phyloP scores from a whole-genome alignment of 768 basidiomycete genomes.

The Termitomyces sp. region DNA sequence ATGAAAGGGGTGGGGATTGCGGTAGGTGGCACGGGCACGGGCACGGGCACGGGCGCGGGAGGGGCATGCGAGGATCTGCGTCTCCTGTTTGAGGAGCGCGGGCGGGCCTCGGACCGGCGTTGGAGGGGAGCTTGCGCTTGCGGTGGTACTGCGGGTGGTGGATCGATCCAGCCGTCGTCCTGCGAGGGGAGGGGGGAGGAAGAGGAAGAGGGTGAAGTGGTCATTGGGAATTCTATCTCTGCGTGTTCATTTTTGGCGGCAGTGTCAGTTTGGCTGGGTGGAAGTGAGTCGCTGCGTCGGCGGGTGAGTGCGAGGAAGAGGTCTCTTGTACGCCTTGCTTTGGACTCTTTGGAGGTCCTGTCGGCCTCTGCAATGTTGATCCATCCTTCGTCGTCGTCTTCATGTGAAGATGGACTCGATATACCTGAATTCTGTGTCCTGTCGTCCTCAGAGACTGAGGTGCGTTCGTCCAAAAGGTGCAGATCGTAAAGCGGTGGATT shows the following conservation, averaged over 20 bases:
- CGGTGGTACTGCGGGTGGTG: slow-evolving; percentile 9
- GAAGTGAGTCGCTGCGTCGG: slow-evolving; percentile 34
- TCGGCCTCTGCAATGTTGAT: slow-evolving; percentile 27
- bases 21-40: background rate
- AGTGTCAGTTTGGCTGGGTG: slow-evolving; percentile 20
- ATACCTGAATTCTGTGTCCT: slow-evolving; percentile 25
- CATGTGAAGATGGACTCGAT: slow-evolving; percentile 26
- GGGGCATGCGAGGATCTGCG: slow-evolving; percentile 15
- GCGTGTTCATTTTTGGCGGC: slow-evolving; percentile 8
- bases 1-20: slow-evolving; percentile 5
- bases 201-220: slow-evolving; percentile 21
- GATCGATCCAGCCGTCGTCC: slow-evolving; percentile 38
- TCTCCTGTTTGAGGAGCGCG: slow-evolving; percentile 13
- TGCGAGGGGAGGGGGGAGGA: slow-evolving; percentile 20
- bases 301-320: slow-evolving; percentile 37
- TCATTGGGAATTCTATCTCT: slow-evolving; percentile 7
- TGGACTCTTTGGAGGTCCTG: slow-evolving; percentile 20
- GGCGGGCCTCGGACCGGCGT: slow-evolving; percentile 10
- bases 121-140: background rate
- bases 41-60: background rate
- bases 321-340: slow-evolving; percentile 36
- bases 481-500: slow-evolving; percentile 28
- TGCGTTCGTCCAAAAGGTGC: slow-evolving; percentile 26
- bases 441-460: slow-evolving; percentile 36
- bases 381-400: slow-evolving; percentile 43